Evolutionary conservation across 208 protist species (phyloP), one percentile per base, ranked within the genome.

Genomic region (Vickermania ingenoplastis): DNA sequence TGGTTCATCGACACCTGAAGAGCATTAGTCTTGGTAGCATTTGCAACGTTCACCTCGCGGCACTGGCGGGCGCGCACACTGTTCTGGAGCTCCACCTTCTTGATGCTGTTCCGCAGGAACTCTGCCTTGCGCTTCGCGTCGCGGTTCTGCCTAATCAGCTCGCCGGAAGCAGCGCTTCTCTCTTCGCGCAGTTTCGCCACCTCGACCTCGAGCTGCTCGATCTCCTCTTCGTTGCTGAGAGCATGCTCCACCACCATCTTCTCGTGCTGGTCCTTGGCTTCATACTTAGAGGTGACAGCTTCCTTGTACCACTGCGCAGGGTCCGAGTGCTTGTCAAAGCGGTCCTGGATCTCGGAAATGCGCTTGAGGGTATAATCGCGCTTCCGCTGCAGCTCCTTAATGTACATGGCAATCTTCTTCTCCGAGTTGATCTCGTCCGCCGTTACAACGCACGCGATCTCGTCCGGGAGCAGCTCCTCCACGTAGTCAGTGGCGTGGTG

Each of bases 1-100:
- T n/a, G n/a, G n/a, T n/a, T n/a, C n/a, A 93, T 56, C 2, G 89
- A 75, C 60, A 86, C 63, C 68, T 86, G 77, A 17, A 71, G 31
- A 65, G 79, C 88, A 24, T 74, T 86, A 23, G 79, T 90, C 23
- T 89, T 64, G 3, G 74, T 71, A 14, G 80, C 80, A 64, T 93
- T 90, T 54, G 55, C 48, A 23, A 51, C 57, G 73, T 93, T 89
- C 31, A 87, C 65, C 78, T 90, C 78, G 41, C 68, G 64, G 65
- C 66, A 79, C 61, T 72, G 50, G 31, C 86, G 82, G 1, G 64
- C 63, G 72, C 90, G 75, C 31, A 77, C 77, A 48, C 67, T 68
- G 69, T 83, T 89, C 50, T 65, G 49, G 13, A 86, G 68, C 55
- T 88, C 72, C 22, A 65, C 68, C 30, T 65, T 64, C 31, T 73